Evolutionary conservation across 192 early-diverging fungal genomes (phyloP).

Genomic region (Obelidium mucronatum): DNA sequence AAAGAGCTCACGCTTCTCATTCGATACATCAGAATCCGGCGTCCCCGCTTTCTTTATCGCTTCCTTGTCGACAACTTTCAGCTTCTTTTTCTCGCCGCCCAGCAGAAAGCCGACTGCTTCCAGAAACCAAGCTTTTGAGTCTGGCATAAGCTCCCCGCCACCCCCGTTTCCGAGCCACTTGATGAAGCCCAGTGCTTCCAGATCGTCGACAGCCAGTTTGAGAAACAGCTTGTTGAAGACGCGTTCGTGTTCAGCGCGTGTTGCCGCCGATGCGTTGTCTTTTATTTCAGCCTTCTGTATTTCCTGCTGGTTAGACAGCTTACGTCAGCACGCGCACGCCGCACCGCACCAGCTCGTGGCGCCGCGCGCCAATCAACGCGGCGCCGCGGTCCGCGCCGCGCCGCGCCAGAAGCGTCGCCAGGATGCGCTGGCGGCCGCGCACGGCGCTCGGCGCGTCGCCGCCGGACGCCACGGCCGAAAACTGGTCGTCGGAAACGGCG

Average conservation of each 20-base stretch:
- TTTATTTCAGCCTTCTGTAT: constrained; percentile 23
- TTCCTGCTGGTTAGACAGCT: background rate
- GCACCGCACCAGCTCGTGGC: constrained; percentile 1
- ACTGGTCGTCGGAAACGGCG: constrained; percentile 15
- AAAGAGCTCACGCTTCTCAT: background rate
- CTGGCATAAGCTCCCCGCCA: background rate
- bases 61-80: no score
- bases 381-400: background rate
- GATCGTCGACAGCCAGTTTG: background rate
- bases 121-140: background rate
- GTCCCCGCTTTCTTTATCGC: background rate
- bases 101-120: constrained; percentile 17
- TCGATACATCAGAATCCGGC: background rate
- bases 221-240: constrained; percentile 8
- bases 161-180: background rate
- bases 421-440: constrained; percentile 11
- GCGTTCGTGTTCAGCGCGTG: background rate
- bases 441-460: background rate
- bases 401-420: background rate
- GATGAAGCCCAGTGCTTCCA: constrained; percentile 1
- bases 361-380: constrained; percentile 13
- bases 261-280: background rate
- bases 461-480: constrained; percentile 8
- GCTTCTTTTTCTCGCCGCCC: background rate
- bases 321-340: background rate